Conservation (phyloP, 805 yeast genomes). For the Pichia rugopelliculosa region DNA sequence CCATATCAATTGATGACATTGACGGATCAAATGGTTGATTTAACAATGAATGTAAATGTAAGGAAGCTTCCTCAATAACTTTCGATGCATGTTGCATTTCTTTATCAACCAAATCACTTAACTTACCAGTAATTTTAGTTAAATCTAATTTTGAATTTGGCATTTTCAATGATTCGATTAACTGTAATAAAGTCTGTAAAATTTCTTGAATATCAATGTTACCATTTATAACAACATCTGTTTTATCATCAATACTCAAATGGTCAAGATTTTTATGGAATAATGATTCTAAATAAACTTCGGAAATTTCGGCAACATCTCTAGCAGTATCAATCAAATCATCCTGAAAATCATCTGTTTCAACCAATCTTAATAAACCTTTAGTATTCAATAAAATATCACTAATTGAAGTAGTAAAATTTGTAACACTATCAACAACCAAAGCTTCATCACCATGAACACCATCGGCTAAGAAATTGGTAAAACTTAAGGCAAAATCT, state of each 20-base stretch:
- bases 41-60: conserved; percentile 47
- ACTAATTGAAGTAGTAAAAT: conserved; percentile 51
- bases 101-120: conserved; percentile 62
- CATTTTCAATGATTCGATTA: conserved; percentile 44
- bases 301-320: conserved; percentile 52
- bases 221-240: conserved; percentile 69
- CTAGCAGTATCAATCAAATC: conserved; percentile 41
- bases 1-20: conserved; percentile 49
- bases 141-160: conserved; percentile 29
- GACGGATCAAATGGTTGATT: conserved; percentile 42
- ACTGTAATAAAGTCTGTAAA: conserved; percentile 49
- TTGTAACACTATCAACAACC: conserved; percentile 55
- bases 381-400: conserved; percentile 62
- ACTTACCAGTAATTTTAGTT: conserved; percentile 36
- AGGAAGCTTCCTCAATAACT: conserved; percentile 59
- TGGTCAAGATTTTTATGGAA: conserved; percentile 45
- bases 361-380: conserved; percentile 54
- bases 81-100: conserved; percentile 70
- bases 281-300: conserved; percentile 53
- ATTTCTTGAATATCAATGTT: conserved; percentile 68
- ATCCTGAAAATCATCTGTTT: conserved; percentile 47
- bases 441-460: conserved; percentile 54
- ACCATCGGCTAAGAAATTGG: conserved; percentile 70
- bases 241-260: conserved; percentile 53
- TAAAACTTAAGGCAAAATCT: conserved; percentile 73